Evolutionary conservation across 352 stramenopile species (phyloP), one percentile per base, ranked within the genome.

Genomic region (Hyaloperonospora arabidopsidis): DNA sequence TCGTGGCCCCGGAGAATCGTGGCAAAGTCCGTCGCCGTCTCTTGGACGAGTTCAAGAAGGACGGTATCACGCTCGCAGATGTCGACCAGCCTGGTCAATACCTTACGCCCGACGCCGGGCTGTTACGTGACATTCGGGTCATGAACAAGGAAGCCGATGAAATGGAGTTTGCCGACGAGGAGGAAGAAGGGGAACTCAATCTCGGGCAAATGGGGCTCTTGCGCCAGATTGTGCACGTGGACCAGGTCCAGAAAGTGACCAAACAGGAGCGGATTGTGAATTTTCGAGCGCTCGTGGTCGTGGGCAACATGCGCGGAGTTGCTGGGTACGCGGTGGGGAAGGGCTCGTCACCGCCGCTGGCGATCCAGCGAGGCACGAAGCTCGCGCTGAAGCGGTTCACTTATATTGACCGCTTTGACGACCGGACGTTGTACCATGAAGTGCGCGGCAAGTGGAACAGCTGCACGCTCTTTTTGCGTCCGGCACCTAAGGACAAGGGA

Each of bases 371-470:
- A 45, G 95, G 90, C 47, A 92, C 70, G 45, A 87, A 93, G 56
- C 80, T 92, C 47, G 91, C 87, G 55, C 93, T 95, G 62, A 91
- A 93, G 59, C 95, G 95, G 61, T 95, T 98, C 48, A 95, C 94
- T 57, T 97, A 96, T 75, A 80, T 97, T 34, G 92, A 98, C 71
- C 86, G 92, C 50, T 98, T 97, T 68, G 76, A 96, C 53, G 76
- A 95, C 54, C 72, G 74, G 49, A 93, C 86, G 49, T 72, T 98
- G 38, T 96, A 81, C 57, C 80, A 96, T 59, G 92, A 98, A 64
- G 74, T 97, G 57, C 76, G 77, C 21, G 95, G 95, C 62, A 96
- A 95, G 68, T 96, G 96, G 79, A 98, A 98, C 76, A 96, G 82
- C 48, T 97, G 87, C 68, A 95, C 84, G 60, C 81, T 98, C 8